Base-by-base conservation (phyloP, 2,329 filamentous ascomycete genomes). In the Metarhizium guizhouense region DNA sequence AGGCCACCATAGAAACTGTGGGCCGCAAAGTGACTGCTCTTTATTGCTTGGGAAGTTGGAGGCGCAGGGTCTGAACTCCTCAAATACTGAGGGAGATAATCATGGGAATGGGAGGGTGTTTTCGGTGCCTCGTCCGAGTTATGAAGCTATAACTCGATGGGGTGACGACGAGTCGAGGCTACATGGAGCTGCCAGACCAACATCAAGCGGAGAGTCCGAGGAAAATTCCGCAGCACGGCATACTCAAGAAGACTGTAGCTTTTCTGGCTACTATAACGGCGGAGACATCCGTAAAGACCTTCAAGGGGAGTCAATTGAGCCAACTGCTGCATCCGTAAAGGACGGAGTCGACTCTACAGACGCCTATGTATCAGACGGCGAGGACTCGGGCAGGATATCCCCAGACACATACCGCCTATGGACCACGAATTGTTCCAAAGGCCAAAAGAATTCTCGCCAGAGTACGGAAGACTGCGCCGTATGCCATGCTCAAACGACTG, bases 371-470 rank as follows among this genome's bases (percentile, higher is more conserved):
- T 71, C 68, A 0, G 73, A 76, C 52, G 66, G 70, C 20, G 75
- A 80, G 56, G 74, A 72, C 0, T 59, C 65, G 4, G 68, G 66
- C 1, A 69, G 68, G 1, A 71, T 79, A 32, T 72, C 70, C 0
- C 72, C 74, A 1, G 71, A 67, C 56, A 75, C 70, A 0, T 79
- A 78, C 55, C 64, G 68, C 13, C 60, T 65, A 2, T 71, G 68
- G 65, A 62, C 72, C 36, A 60, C 71, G 56, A 73, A 71, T 52
- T 53, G 51, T n/a, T 13, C 53, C 32, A 8, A 42, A 11, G 25
- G 16, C 20, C 29, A n/a, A 18, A 10, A 52, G 36, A 6, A 42
- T 3, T 10, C 14, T 25, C 32, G 16, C 32, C 48, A 40, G 14
- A 7, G 10, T 40, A 16, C 38, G 13, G 13, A 13, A 16, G 14